These are phyloP conservation scores for Chaetomiaceae sp. DNA, from an alignment of 2,329 filamentous ascomycete genomes.

Conservation along the genomic window DNA sequence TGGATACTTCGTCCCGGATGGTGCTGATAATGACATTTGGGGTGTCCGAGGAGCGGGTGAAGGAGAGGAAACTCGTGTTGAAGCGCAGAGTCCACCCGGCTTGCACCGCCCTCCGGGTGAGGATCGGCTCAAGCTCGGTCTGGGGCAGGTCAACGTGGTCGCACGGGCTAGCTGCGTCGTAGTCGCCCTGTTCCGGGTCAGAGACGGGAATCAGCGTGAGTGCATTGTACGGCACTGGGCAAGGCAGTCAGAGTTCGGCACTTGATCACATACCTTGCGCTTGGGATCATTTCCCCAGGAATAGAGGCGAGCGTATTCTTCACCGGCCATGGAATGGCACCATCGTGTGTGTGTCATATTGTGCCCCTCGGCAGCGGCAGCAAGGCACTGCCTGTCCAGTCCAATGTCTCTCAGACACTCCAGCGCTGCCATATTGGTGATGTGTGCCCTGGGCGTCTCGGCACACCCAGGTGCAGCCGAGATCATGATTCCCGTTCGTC, in stretches of 20 bases:
- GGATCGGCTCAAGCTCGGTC: slow-evolving; percentile 43
- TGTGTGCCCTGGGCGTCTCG: slow-evolving; percentile 54
- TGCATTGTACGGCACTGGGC: no score
- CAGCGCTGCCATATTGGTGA: slow-evolving; percentile 55
- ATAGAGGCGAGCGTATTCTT: slow-evolving; percentile 45
- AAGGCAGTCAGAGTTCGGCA: background rate
- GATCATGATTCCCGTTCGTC: slow-evolving; percentile 50
- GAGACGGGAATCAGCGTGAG: background rate
- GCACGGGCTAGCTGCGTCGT: slow-evolving; percentile 42
- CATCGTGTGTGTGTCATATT: slow-evolving; percentile 47
- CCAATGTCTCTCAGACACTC: slow-evolving; percentile 51
- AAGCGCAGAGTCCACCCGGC: slow-evolving; percentile 40
- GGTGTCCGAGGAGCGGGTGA: slow-evolving; percentile 25
- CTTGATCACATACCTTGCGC: slow-evolving; percentile 9
- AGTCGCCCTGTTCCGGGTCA: slow-evolving; percentile 36
- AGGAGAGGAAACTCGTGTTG: slow-evolving; percentile 36
- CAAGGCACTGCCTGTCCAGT: slow-evolving; percentile 38
- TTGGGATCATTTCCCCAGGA: slow-evolving; percentile 42
- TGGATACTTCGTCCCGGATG: slow-evolving; percentile 24
- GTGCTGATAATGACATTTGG: slow-evolving; percentile 27
- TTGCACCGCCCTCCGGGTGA: slow-evolving; percentile 37
- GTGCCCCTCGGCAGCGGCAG: slow-evolving; percentile 34
- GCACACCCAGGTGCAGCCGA: slow-evolving; percentile 45
- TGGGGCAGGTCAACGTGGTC: slow-evolving; percentile 42
- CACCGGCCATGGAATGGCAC: slow-evolving; percentile 48